phyloP scores from a whole-genome alignment of 2,329 filamentous ascomycete species.

The Xylariales sp. region DNA sequence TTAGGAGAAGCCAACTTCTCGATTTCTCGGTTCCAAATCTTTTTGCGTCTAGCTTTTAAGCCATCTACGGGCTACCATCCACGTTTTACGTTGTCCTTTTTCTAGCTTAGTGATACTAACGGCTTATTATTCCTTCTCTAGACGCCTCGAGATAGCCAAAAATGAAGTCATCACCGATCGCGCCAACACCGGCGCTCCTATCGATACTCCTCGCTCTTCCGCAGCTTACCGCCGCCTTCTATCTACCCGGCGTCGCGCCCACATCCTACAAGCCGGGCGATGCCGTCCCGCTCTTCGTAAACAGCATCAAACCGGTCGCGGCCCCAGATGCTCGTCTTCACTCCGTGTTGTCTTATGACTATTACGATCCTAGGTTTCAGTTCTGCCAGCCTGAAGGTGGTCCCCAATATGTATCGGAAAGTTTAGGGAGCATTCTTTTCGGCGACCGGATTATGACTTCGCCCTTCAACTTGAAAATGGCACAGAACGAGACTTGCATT shows the following conservation, averaged over 20 bases:
- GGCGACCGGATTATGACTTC: constrained; percentile 98
- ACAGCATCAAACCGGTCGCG: constrained; percentile 88
- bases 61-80: not conserved
- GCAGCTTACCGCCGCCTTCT: constrained; percentile 78
- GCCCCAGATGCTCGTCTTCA: constrained; percentile 84
- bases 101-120: constrained; percentile 13
- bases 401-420: constrained; percentile 84
- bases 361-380: constrained; percentile 88
- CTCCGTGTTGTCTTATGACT: constrained; percentile 96
- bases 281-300: constrained; percentile 88
- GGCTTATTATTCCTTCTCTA: not conserved
- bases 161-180: constrained; percentile 61
- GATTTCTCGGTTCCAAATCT: not conserved
- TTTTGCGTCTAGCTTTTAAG: not conserved
- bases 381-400: constrained; percentile 86
- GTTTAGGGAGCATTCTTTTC: constrained; percentile 94
- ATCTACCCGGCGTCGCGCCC: constrained; percentile 94
- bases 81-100: not conserved
- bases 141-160: constrained; percentile 32
- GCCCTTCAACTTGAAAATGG: constrained; percentile 90
- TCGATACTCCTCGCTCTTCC: constrained; percentile 64
- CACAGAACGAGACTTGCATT: constrained; percentile 87
- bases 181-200: constrained; percentile 62
- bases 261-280: constrained; percentile 88
- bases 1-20: not conserved